Percentiles rank a stretch among this genome's conserved stretches.
These are phyloP conservation scores for Urostyla sp. DNA, from an alignment of 73 alveolate genomes.

Conservation along the genomic window DNA sequence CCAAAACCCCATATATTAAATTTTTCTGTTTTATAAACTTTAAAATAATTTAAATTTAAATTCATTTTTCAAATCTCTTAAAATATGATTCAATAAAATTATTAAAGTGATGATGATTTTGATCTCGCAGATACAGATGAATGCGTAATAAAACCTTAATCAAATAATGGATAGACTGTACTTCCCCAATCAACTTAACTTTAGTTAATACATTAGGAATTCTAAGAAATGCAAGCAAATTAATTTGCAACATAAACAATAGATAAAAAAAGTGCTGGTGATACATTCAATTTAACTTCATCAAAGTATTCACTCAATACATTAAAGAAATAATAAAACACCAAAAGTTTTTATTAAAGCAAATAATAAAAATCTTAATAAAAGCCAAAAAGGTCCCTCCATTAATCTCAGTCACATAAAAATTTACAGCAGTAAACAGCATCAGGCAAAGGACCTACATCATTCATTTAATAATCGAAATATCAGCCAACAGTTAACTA, in stretches of 20 bases:
- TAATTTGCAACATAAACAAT: not conserved
- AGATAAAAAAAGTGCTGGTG: not conserved
- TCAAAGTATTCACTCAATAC: not conserved
- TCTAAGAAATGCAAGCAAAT: not conserved
- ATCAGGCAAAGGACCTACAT: not conserved
- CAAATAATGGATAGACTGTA: not conserved
- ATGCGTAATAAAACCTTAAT: not conserved
- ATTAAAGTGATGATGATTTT: slow-evolving; percentile 3
- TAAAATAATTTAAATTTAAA: no score
- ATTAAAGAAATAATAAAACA: not conserved
- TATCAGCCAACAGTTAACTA: not conserved
- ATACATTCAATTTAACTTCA: not conserved
- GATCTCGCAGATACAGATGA: slow-evolving; percentile 46
- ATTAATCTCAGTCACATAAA: not conserved
- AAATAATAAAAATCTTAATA: not conserved
- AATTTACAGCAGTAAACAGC: not conserved
- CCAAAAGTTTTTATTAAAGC: not conserved
- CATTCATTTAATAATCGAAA: not conserved
- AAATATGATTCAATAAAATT: no score
- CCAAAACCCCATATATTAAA: no score
- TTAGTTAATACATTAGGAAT: not conserved
- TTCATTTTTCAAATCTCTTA: no score
- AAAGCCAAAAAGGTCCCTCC: not conserved
- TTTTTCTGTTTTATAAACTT: no score
- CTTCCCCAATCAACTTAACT: not conserved